These are phyloP conservation scores for Trichoderma sp. DNA, from an alignment of 2,329 filamentous ascomycete species.

Conservation along the genomic window DNA sequence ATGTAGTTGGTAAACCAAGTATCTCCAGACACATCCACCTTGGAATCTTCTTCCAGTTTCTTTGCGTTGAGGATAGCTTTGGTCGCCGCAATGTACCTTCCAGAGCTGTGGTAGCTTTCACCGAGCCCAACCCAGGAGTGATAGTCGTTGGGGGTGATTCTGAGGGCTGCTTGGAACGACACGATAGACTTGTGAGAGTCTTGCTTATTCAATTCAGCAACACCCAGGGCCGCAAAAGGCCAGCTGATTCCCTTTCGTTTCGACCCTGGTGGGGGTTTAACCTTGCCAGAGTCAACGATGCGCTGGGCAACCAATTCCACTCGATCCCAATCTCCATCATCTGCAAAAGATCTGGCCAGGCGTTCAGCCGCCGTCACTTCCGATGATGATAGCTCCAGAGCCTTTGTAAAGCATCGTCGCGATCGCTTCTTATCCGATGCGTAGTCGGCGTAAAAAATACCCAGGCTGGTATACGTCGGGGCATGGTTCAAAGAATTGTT, in stretches of 20 bases:
- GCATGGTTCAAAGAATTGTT: conserved; percentile 86
- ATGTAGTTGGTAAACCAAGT: conserved; percentile 97
- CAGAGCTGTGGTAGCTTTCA: conserved; percentile 95
- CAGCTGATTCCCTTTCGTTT: conserved; percentile 92
- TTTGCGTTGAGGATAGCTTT: conserved; percentile 88
- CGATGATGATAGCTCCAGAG: conserved; percentile 83
- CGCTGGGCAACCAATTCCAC: conserved; percentile 90
- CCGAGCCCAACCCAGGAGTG: conserved; percentile 95
- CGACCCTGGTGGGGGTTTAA: conserved; percentile 84
- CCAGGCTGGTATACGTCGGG: conserved; percentile 86
- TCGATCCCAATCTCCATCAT: conserved; percentile 91
- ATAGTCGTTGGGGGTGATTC: conserved; percentile 82
- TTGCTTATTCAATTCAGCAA: conserved; percentile 91
- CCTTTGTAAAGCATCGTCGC: conserved; percentile 92
- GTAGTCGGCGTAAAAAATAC: conserved; percentile 89
- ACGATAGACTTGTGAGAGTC: conserved; percentile 86
- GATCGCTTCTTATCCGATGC: conserved; percentile 82
- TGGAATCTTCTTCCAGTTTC: conserved; percentile 61
- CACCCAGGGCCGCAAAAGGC: conserved; percentile 91
- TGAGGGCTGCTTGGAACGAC: conserved; percentile 84
- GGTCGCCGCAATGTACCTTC: conserved; percentile 88
- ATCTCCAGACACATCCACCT: conserved; percentile 56
- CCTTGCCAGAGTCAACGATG: conserved; percentile 91
- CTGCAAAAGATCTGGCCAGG: conserved; percentile 80
- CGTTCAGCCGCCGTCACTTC: conserved; percentile 86